Conservation (phyloP, 192 early-diverging fungal species). For the Globomyces pollinis-pini region DNA sequence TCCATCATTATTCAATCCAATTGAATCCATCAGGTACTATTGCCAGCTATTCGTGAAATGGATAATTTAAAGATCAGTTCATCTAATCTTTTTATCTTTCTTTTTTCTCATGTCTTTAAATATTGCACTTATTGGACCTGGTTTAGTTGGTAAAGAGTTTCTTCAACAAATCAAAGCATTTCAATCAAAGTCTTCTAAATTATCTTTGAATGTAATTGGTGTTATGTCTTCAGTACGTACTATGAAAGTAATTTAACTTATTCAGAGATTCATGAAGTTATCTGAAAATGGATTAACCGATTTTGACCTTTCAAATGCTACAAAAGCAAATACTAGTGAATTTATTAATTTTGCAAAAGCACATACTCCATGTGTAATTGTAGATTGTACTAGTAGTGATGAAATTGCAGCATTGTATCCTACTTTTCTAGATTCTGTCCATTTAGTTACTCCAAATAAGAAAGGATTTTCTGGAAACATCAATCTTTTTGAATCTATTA, state of each 20-base stretch:
- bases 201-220: neutral
- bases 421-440: conserved; percentile 67
- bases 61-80: no score
- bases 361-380: conserved; percentile 56
- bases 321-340: neutral
- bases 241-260: no score
- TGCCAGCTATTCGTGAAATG: no score
- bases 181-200: neutral
- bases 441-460: conserved; percentile 97
- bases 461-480: conserved; percentile 82
- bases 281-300: neutral
- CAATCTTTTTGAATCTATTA: conserved; percentile 67
- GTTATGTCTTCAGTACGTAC: neutral
- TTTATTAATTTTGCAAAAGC: conserved; percentile 17
- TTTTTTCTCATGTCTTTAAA: conserved; percentile 16
- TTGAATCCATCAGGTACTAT: no score
- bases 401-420: conserved; percentile 76
- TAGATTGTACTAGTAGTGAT: conserved; percentile 89
- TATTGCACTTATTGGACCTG: conserved; percentile 88
- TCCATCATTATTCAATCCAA: no score
- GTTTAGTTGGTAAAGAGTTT: conserved; percentile 88
- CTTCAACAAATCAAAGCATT: conserved; percentile 62
- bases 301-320: neutral
- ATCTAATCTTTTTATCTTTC: no score
- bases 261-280: neutral